Evolutionary conservation across 2,329 filamentous ascomycete genomes (phyloP).

Genomic region (Exophiala aquamarina): DNA sequence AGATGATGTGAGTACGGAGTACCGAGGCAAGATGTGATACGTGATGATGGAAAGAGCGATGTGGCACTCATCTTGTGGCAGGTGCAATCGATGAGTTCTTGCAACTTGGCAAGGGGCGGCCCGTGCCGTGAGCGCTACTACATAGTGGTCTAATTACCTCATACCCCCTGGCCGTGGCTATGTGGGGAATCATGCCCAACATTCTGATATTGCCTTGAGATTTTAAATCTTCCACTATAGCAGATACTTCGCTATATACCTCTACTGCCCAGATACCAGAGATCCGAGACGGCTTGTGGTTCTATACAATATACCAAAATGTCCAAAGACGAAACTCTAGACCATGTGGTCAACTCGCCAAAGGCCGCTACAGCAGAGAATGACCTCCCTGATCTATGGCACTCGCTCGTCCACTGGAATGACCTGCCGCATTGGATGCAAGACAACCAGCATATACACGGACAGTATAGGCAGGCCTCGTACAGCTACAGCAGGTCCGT

Average conservation of each 20-base stretch:
- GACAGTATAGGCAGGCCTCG: slow-evolving; percentile 64
- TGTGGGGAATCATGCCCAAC: too few relatives aligned
- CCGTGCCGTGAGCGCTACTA: background rate
- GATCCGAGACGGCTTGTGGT: too few relatives aligned
- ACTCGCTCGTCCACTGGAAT: slow-evolving; percentile 43
- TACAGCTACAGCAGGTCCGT: slow-evolving; percentile 61
- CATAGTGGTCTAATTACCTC: too few relatives aligned
- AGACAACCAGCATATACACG: slow-evolving; percentile 69
- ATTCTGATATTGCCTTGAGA: background rate
- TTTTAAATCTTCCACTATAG: background rate
- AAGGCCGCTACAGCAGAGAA: slow-evolving; percentile 10
- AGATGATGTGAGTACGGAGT: too few relatives aligned
- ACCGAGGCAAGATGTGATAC: too few relatives aligned
- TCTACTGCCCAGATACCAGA: too few relatives aligned
- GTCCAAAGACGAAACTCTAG: too few relatives aligned
- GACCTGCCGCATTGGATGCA: slow-evolving; percentile 55
- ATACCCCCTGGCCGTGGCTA: too few relatives aligned
- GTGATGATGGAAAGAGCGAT: too few relatives aligned
- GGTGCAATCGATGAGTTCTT: slow-evolving; percentile 14
- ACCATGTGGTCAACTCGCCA: background rate
- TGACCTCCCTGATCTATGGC: slow-evolving; percentile 34
- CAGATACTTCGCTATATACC: too few relatives aligned
- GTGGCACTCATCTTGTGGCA: too few relatives aligned
- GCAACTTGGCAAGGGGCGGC: background rate
- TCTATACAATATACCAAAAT: too few relatives aligned